Evolutionary conservation across 2,329 filamentous ascomycete genomes (phyloP), one percentile per base, ranked within the genome.

Genomic region (Fusarium proliferatum): DNA sequence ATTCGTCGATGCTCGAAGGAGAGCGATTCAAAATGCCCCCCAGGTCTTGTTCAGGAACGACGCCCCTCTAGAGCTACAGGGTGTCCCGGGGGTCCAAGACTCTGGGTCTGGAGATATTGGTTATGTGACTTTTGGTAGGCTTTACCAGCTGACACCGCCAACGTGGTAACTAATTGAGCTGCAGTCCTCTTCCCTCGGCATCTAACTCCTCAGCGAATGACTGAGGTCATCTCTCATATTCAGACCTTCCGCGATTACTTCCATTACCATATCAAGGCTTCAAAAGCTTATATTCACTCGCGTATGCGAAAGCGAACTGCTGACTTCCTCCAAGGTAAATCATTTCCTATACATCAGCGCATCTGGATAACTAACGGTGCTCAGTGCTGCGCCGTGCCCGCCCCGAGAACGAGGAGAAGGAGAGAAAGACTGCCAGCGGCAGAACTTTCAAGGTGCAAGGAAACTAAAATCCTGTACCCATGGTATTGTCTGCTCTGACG

Each of bases 221-320:
- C 94, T 69, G 95, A 98, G 76, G 95, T 97, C 81, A 99, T 99
- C 77, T 98, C 95, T 57, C 97, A 99, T 83, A 98, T 99, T 79
- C 97, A 99, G 85, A 99, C 96, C 19, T 99, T 99, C 93, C 94
- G 96, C 76, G 96, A 99, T 82, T 99, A 99, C 85, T 99, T 99
- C 88, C 96, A 99, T 84, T 99, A 99, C 84, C 96, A 99, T 84
- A 99, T 99, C 85, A 99, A 99, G 86, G 97, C 96, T 36, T 98
- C 95, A 72, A 99, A 99, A 88, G 96, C 97, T 60, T 99, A 98
- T 81, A 99, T 99, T 75, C 96, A 99, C 88, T 97, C 95, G 39
- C 91, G 97, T 80, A 99, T 99, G 96, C 92, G 96, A 81, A 94
- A 96, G 87, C 91, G 96, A 82, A 99, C 97, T 15, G 96, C 96